Base-by-base conservation (phyloP, 2,329 filamentous ascomycete genomes). In the Daldinia eschscholtzii region DNA sequence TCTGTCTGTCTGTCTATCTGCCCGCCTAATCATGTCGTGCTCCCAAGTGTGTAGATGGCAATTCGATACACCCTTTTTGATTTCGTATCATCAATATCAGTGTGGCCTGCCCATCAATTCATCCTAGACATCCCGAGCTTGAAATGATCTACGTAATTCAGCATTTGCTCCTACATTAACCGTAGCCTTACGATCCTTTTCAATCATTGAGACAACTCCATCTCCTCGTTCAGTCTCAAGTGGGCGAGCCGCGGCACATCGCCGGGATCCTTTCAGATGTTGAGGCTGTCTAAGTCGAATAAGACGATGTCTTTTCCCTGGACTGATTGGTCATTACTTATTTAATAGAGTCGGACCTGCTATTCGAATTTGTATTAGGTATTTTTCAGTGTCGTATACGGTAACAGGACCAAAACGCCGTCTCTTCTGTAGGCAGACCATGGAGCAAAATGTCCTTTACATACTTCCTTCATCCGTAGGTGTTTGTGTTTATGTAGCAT, bases 71-170 rank as follows among this genome's bases (percentile, higher is more conserved):
- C 57, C 41, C 57, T 46, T 39, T 60, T 57, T 63, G 41, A 48
- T 67, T 60, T 68, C 60, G 28, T 64, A 62, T 62, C 60, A 66
- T 65, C 63, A 66, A 71, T 71, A 69, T 52, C 60, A 71, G 10
- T 62, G 48, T 66, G 60, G 39, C 67, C 53, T 62, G 48, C 42
- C 65, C 39, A 61, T 56, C 30, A 39, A 52, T 23, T 37, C 41
- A 18, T 41, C 52, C 33, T 37, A 4, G 35, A 12, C 5, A 44
- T 30, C 5, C 42, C 13, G 53, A 39, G 2, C n/a, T 13, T 26
- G 26, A 13, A 18, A 44, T 65, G 52, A 65, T 6, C 28, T 10
- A 10, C n/a, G 28, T 39, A 37, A 35, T 33, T n/a, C 9, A 37
- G 9, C 30, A 30, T 58, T 33, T 26, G 18, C 18, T 15, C 9